Percentiles rank a stretch among this genome's conserved stretches.
phyloP scores from a whole-genome alignment of 2,329 filamentous ascomycete genomes.

The Sporothrix dimorphospora region DNA sequence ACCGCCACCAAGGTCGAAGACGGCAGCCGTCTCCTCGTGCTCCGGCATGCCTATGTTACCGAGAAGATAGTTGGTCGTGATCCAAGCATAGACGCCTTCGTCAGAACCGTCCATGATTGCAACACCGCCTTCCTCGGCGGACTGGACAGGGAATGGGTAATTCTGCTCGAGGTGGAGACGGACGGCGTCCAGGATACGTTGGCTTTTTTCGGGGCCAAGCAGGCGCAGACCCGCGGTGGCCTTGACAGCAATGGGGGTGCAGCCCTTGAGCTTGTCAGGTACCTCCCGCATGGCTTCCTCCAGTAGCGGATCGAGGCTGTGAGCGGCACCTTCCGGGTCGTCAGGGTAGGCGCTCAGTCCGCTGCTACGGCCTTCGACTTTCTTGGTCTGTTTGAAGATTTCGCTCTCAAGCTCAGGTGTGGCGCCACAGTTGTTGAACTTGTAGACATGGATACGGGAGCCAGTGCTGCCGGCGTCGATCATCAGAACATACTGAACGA shows the following conservation, averaged over 20 bases:
- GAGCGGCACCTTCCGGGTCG: constrained; percentile 85
- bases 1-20: constrained; percentile 94
- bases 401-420: constrained; percentile 95
- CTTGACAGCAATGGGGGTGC: constrained; percentile 95
- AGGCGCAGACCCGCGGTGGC: constrained; percentile 92
- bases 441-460: constrained; percentile 97
- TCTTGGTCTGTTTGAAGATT: constrained; percentile 90
- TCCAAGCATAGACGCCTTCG: constrained; percentile 98
- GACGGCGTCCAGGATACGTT: constrained; percentile 84
- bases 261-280: constrained; percentile 86
- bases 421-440: constrained; percentile 97
- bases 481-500: constrained; percentile 98
- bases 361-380: constrained; percentile 66
- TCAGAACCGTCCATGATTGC: constrained; percentile 97
- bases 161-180: constrained; percentile 79
- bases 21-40: constrained; percentile 84
- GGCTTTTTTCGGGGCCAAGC: constrained; percentile 77
- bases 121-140: constrained; percentile 81
- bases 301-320: constrained; percentile 86
- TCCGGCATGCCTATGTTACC: constrained; percentile 96
- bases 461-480: constrained; percentile 97
- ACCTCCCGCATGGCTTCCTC: constrained; percentile 82
- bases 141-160: constrained; percentile 94
- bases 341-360: constrained; percentile 84
- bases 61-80: constrained; percentile 97